Base-by-base conservation (phyloP, 169 alveolate species). In the Plasmodium gonderi region DNA sequence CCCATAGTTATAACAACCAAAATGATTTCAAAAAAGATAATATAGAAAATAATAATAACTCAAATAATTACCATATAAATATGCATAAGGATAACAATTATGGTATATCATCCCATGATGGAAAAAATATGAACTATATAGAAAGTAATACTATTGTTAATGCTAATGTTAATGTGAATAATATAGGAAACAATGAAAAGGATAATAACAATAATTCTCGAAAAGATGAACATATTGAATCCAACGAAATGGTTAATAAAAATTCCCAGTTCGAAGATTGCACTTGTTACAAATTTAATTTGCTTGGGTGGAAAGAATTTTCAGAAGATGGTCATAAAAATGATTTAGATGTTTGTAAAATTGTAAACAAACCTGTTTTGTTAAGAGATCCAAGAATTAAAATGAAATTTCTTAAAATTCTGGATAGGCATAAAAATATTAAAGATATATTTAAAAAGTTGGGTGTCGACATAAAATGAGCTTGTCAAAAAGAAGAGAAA, bases 241-340 rank as follows among this genome's bases (percentile, higher is more conserved):
- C 87, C 3, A 85, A 7, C 45, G 65, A 64, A 81, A 14, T 14
- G 54, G 8, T 38, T 69, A 87, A 36, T 75, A 74, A 75, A 51
- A 49, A 23, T 20, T 38, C 64, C 4, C 45, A 75, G 31, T 87
- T 51, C 33, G 93, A 74, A 17, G 94, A 78, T 23, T 90, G 94
- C 33, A 68, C 72, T 4, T 90, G 94, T 36, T 74, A 90, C 54
- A 60, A 90, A 78, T 90, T 90, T 26, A 90, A 42, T n/a, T 42
- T 90, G 9, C 42, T 78, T 33, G 94, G 94, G 51, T 90, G 94
- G 94, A 90, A 76, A 64, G 94, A 90, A 33, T 90, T 90, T 78
- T 90, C 94, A 26, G 91, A 90, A 69, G 94, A 90, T 90, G 94
- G 94, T 0, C 94, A 90, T 45, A 90, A 79, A 67, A 77, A 90